These are phyloP conservation scores for Juglanconis oblonga DNA, from an alignment of 2,329 filamentous ascomycete genomes.

Conservation along the genomic window DNA sequence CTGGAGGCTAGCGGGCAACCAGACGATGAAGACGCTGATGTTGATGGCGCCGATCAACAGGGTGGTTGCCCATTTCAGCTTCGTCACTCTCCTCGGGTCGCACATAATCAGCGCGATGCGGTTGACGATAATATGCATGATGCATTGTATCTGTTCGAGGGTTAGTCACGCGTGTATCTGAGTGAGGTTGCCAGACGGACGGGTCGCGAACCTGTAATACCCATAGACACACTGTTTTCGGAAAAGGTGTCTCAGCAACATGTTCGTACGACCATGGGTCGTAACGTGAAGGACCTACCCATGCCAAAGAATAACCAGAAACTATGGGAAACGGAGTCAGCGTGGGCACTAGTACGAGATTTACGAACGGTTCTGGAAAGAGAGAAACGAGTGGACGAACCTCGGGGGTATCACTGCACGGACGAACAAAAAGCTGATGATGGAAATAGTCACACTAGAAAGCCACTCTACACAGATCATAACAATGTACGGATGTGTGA, in stretches of 20 bases:
- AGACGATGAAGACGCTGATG: constrained; percentile 47
- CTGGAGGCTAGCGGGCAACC: constrained; percentile 47
- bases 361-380: neutral
- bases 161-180: neutral
- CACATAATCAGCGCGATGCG: constrained; percentile 43
- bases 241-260: neutral
- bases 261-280: neutral
- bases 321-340: constrained; percentile 21
- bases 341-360: neutral
- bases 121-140: constrained; percentile 52
- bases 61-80: constrained; percentile 39
- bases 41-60: constrained; percentile 42
- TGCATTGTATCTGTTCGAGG: constrained; percentile 37
- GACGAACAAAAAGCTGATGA: constrained; percentile 33
- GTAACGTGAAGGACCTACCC: constrained; percentile 13
- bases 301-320: constrained; percentile 24
- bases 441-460: constrained; percentile 27
- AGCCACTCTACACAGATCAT: constrained; percentile 36
- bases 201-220: constrained; percentile 21
- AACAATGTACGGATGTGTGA: constrained; percentile 28
- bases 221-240: constrained; percentile 26
- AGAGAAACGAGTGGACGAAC: constrained; percentile 22
- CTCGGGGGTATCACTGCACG: constrained; percentile 25
- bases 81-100: constrained; percentile 30
- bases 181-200: neutral